phyloP scores from a whole-genome alignment of 2,329 filamentous ascomycete species.

The Huntiella bhutanensis region DNA sequence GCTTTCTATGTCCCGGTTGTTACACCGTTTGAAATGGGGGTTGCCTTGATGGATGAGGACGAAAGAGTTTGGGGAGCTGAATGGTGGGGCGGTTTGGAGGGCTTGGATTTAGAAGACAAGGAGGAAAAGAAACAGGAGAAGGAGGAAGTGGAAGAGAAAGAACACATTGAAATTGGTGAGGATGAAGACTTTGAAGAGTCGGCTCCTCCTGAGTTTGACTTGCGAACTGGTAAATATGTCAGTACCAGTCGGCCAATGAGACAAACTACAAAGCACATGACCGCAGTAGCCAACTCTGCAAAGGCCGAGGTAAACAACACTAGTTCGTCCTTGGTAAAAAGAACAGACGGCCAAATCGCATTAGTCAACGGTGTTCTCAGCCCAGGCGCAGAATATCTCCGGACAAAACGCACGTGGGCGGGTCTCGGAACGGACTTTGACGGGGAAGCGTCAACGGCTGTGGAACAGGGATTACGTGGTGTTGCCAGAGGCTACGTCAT shows the following conservation, averaged over 20 bases:
- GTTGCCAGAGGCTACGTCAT: conserved; percentile 78
- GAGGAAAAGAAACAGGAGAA: conserved; percentile 12
- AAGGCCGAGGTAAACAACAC: conserved; percentile 10
- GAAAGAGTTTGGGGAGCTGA: conserved; percentile 68
- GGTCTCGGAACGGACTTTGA: conserved; percentile 74
- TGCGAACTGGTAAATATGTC: conserved; percentile 70
- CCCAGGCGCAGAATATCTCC: conserved; percentile 74
- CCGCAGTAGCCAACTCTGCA: conserved; percentile 17
- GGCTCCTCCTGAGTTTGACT: conserved; percentile 75
- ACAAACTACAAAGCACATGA: neutral
- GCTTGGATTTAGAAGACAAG: conserved; percentile 30
- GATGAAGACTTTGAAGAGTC: conserved; percentile 48
- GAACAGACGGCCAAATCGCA: conserved; percentile 47
- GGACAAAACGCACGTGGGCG: conserved; percentile 72
- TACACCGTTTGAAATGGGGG: conserved; percentile 80
- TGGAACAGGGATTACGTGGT: conserved; percentile 75
- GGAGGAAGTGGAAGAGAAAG: conserved; percentile 13
- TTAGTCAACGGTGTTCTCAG: conserved; percentile 74
- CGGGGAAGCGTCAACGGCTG: conserved; percentile 39
- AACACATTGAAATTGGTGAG: conserved; percentile 19
- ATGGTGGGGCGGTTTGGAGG: conserved; percentile 77
- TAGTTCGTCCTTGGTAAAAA: conserved; percentile 32
- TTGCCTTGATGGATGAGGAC: conserved; percentile 57
- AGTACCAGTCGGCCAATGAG: conserved; percentile 61
- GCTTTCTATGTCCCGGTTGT: conserved; percentile 79